A percentile compares a stretch with the other conserved stretches of the same genome.
phyloP scores from a whole-genome alignment of 306 rosid species.

The Luffa aegyptiaca region DNA sequence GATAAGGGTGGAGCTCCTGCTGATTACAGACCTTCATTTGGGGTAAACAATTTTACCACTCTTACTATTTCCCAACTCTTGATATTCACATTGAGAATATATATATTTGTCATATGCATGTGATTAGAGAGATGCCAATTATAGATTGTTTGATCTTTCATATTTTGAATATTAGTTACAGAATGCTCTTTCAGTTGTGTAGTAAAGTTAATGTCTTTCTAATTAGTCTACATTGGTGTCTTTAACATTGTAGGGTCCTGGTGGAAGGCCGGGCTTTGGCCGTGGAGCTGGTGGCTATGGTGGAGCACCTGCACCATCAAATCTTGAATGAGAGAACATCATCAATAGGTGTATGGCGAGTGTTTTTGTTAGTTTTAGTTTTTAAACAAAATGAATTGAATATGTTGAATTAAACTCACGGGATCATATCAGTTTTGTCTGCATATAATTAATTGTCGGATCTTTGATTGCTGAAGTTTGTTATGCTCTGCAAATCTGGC shows the following conservation, averaged over 20 bases:
- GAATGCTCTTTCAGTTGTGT: background rate
- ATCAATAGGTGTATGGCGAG: background rate
- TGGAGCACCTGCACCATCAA: slow-evolving; percentile 43
- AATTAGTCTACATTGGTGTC: background rate
- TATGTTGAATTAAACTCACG: slow-evolving; percentile 1
- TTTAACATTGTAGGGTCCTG: slow-evolving; percentile 25
- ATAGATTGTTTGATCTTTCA: background rate
- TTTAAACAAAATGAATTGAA: background rate
- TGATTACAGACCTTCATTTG: slow-evolving; percentile 39
- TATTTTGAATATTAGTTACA: background rate
- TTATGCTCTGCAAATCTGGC: background rate
- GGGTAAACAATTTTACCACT: slow-evolving; percentile 16
- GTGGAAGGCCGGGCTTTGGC: slow-evolving; percentile 40
- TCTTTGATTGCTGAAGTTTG: background rate
- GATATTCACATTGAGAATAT: background rate
- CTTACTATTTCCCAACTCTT: background rate
- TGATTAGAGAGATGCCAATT: background rate
- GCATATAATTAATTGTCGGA: background rate
- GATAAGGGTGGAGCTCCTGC: slow-evolving; percentile 46
- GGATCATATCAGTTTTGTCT: slow-evolving; percentile 12
- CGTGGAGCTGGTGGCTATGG: slow-evolving; percentile 44
- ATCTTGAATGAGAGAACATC: slow-evolving; percentile 17
- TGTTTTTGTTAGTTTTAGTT: slow-evolving; percentile 4
- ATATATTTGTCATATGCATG: background rate
- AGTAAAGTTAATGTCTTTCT: background rate